phyloP scores from a whole-genome alignment of 805 yeast species.

The Cyberlindnera lachancei region DNA sequence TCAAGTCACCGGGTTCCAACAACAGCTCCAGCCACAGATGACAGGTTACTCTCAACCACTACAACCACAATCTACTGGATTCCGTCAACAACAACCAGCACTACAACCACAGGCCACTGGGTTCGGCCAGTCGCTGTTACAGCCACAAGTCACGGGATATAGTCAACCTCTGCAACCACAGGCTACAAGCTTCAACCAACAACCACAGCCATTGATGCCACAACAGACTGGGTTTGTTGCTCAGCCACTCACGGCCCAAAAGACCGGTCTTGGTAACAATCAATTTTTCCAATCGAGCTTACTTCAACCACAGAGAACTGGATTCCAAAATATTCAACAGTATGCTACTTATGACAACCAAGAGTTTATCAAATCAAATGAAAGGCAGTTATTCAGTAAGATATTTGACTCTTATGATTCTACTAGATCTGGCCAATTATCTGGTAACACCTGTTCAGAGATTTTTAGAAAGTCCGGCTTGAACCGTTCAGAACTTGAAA shows the following conservation, averaged over 20 bases:
- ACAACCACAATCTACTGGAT: constrained; percentile 32
- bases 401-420: constrained; percentile 87
- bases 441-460: constrained; percentile 75
- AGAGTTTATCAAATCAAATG: constrained; percentile 78
- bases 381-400: constrained; percentile 76
- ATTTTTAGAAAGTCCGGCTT: constrained; percentile 90
- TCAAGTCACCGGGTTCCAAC: constrained; percentile 20
- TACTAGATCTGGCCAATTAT: constrained; percentile 55
- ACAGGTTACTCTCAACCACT: constrained; percentile 27
- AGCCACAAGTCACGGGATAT: constrained; percentile 28
- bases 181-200: constrained; percentile 22
- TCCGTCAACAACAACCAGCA: too few relatives aligned
- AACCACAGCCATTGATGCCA: constrained; percentile 22
- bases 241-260: constrained; percentile 47
- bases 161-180: constrained; percentile 42
- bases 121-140: constrained; percentile 21
- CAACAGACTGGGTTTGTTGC: constrained; percentile 26
- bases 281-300: constrained; percentile 29
- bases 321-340: constrained; percentile 23
- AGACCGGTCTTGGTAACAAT: constrained; percentile 48
- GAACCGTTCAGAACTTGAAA: constrained; percentile 75
- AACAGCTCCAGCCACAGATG: constrained; percentile 23
- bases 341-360: constrained; percentile 28
- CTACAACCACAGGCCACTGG: constrained; percentile 24
- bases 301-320: constrained; percentile 23